Percentiles rank a stretch among this genome's conserved stretches.
phyloP scores from a whole-genome alignment of 176 grass and related monocot species.

The Triticum dicoccoides region DNA sequence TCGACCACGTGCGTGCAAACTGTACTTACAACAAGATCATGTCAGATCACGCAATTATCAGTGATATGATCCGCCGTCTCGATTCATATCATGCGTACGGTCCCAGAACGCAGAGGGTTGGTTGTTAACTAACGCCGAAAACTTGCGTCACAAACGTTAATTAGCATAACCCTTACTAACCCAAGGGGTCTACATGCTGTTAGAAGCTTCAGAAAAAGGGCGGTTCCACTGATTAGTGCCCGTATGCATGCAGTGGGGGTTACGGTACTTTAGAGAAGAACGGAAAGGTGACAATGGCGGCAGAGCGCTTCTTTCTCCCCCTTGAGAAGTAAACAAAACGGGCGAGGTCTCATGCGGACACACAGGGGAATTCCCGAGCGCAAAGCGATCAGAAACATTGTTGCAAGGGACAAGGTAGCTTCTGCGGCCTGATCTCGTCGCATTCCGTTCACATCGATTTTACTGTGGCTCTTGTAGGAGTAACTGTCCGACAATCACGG shows the following conservation, averaged over 20 bases:
- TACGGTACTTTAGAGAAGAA: constrained; percentile 1
- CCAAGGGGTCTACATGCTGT: constrained; percentile 18
- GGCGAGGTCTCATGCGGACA: no score
- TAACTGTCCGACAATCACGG: neutral
- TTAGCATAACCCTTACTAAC: neutral
- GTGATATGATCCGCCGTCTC: no score
- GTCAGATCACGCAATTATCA: no score
- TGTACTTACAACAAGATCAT: no score
- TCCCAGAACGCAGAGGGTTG: neutral
- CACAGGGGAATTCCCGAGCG: no score
- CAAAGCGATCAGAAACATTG: neutral
- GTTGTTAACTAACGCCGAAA: constrained; percentile 8
- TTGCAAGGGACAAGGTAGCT: neutral
- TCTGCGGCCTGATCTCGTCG: neutral
- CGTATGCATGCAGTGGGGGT: constrained; percentile 3
- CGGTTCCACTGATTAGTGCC: neutral
- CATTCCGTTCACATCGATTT: neutral
- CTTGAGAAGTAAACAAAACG: no score
- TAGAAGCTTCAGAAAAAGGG: neutral
- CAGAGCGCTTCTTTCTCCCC: no score
- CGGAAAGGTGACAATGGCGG: neutral
- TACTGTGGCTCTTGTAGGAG: neutral
- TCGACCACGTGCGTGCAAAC: no score
- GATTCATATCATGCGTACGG: neutral
- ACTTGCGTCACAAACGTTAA: constrained; percentile 28